Evolutionary conservation across 306 rosid genomes (phyloP), one percentile per base, ranked within the genome.

Genomic region (Glycine tomentella): DNA sequence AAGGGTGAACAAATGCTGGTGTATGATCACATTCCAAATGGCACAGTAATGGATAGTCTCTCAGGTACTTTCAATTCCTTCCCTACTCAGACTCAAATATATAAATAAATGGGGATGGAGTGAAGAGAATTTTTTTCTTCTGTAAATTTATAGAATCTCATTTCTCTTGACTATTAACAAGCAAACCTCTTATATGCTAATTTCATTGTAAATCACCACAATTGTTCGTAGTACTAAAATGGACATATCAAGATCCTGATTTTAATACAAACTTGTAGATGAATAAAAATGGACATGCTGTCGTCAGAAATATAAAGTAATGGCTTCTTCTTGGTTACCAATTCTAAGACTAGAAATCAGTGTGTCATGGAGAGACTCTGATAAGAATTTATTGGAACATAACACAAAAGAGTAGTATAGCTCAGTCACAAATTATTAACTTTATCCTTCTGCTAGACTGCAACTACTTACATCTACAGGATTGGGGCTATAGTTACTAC

Each of bases 1-100:
- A 86, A 86, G 71, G 97, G 91, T 34, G 98, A 92, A 90, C 98
- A 94, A 74, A 90, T 94, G 89, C 80, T 94, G 80, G 90, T 94
- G 67, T 94, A 94, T 33, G 95, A 94, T 83, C 88, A 88, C 70
- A 70, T 90, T 69, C 84, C 97, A 77, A 91, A 94, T 78, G 97
- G 98, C 31, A 87, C 85, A 74, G 15, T 94, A 33, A 80, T 86
- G 90, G 95, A 90, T 36, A 86, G 83, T 71, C 90, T 93, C 42
- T 81, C 94, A 82, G 98, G 98, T 93, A 90, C 70, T 40, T 81
- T 64, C 74, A 74, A 57, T 17, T 57, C 73, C 84, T 68, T 72
- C 77, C 11, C 82, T 45, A 77, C 45, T 68, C 44, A 38, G 20
- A 46, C 38, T 34, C 68, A 42, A 44, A 25, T 31, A 52, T 66